Base-by-base conservation (phyloP, 2,329 filamentous ascomycete genomes). In the Neofusicoccum laricinum region DNA sequence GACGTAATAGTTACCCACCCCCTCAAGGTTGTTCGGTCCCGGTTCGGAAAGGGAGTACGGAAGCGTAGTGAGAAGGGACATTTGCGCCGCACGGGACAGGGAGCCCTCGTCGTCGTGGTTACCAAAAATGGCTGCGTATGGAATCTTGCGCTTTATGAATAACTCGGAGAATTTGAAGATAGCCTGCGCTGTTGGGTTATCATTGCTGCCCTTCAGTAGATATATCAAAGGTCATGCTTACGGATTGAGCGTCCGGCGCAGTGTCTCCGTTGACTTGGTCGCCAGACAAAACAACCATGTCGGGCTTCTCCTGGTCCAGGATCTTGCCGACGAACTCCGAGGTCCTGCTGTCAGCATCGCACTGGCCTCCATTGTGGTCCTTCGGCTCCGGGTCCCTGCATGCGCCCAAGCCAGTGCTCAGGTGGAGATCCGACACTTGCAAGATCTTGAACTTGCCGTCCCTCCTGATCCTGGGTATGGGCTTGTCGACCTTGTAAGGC, bases 391-490 rank as follows among this genome's bases (percentile, higher is more conserved):
- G 87, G 70, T 99, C 93, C 68, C 95, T 88, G 73, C 95, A 99
- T 49, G 79, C 79, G 10, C 95, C 95, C 4, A 93, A 84, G 10
- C 94, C 95, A 2, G 95, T 99, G 72, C 92, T 94, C 64, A 99
- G 80, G 77, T 99, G 95, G 66, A 98, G 80, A 79, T 99, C 95
- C n/a, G 93, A 90, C 63, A 96, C 83, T 78, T 99, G 95, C 85
- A 99, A 88, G 68, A 99, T 97, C 81, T 98, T 98, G 82, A 98
- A 98, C 70, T 90, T 92, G 34, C 94, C 95, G 74, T 95, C 92
- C 67, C 96, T 92, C 48, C 87, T 86, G 67, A 99, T 92, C 65
- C 91, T 87, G 11, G 90, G 91, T 43, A 87, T 81, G 0, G 91
- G 90, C 75, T 89, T 93, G 71, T 88, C 85, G 40, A 84, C 76